phyloP scores from a whole-genome alignment of 2,329 filamentous ascomycete genomes.

The Aspergillus melleus region DNA sequence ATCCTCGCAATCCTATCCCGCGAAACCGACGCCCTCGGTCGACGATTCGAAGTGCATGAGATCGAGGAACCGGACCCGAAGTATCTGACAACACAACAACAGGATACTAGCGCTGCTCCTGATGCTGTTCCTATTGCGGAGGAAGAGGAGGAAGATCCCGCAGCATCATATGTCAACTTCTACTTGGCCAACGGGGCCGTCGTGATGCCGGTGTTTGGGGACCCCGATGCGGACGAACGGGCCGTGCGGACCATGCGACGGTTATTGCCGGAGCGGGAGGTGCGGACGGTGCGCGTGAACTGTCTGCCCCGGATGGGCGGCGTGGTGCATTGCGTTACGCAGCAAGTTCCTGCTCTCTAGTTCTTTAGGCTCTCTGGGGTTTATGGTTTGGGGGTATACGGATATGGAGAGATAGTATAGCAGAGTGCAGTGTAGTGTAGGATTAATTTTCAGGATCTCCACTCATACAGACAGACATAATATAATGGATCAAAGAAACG shows the following conservation, averaged over 20 bases:
- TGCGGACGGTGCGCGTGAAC: slow-evolving; percentile 22
- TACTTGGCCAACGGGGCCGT: slow-evolving; percentile 31
- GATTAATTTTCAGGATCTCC: background rate
- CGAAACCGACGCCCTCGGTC: slow-evolving; percentile 23
- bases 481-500: too few species aligned
- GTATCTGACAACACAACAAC: background rate
- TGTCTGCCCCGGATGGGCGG: slow-evolving; percentile 28
- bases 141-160: slow-evolving; percentile 17
- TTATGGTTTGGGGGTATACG: too few species aligned
- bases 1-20: slow-evolving; percentile 15
- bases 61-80: slow-evolving; percentile 25
- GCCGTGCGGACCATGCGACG: slow-evolving; percentile 22
- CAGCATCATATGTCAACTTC: slow-evolving; percentile 31
- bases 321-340: slow-evolving; percentile 32
- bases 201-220: slow-evolving; percentile 29
- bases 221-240: slow-evolving; percentile 17
- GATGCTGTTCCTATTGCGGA: background rate
- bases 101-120: too few species aligned
- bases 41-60: slow-evolving; percentile 20
- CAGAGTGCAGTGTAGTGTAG: too few species aligned
- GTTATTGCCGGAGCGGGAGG: slow-evolving; percentile 23
- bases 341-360: slow-evolving; percentile 15
- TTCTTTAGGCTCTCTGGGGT: too few species aligned
- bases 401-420: too few species aligned
- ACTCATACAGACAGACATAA: background rate